phyloP scores from a whole-genome alignment of 192 early-diverging fungal species.

The Coemansia umbellata region DNA sequence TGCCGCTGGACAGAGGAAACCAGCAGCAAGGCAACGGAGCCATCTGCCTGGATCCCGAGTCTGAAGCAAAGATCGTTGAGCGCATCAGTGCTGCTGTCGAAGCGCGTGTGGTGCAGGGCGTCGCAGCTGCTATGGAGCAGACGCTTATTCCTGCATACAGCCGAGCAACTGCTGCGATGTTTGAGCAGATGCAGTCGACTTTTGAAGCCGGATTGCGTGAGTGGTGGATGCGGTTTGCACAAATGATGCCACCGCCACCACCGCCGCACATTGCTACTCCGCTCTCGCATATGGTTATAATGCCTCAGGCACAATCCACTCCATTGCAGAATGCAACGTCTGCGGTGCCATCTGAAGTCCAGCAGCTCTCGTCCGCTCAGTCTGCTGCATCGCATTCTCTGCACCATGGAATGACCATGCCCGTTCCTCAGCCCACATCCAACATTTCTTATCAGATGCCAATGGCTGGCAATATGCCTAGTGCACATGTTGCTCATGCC shows the following conservation, averaged over 20 bases:
- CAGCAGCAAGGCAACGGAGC: not conserved
- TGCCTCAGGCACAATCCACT: constrained; percentile 15
- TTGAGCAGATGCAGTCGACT: constrained; percentile 50
- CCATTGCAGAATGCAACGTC: not conserved
- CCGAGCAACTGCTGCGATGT: constrained; percentile 48
- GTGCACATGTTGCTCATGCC: not conserved
- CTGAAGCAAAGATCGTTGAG: constrained; percentile 28
- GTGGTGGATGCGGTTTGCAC: constrained; percentile 48
- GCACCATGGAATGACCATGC: not conserved
- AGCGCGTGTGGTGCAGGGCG: constrained; percentile 16
- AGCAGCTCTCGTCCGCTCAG: constrained; percentile 2
- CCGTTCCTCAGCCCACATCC: constrained; percentile 7
- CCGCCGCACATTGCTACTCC: constrained; percentile 33
- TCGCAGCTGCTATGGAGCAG: constrained; percentile 35
- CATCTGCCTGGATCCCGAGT: constrained; percentile 14
- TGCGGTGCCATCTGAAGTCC: constrained; percentile 3
- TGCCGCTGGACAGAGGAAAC: not conserved
- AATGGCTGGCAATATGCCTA: constrained; percentile 4
- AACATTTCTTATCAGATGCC: constrained; percentile 6
- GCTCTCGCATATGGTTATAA: constrained; percentile 31
- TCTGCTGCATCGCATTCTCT: not conserved
- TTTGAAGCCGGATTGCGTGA: constrained; percentile 46
- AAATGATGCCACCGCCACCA: constrained; percentile 37
- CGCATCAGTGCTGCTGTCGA: constrained; percentile 30
- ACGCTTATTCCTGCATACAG: constrained; percentile 48